These are phyloP conservation scores for Cicer pinnatifidum DNA, from an alignment of 306 rosid genomes.

Conservation along the genomic window DNA sequence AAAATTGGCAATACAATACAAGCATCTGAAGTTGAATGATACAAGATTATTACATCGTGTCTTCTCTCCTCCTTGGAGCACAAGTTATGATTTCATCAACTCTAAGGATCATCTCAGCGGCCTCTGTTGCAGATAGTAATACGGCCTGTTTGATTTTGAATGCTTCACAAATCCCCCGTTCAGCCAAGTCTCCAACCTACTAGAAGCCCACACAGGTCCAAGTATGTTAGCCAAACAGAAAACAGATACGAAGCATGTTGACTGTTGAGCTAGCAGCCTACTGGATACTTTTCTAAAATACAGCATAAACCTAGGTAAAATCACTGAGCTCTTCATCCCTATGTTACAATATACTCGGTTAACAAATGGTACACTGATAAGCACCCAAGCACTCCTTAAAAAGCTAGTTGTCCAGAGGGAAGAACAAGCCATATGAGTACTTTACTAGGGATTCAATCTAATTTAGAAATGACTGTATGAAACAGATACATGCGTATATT, in stretches of 20 bases:
- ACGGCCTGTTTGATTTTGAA: too few species aligned
- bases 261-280: background rate
- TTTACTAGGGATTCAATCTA: background rate
- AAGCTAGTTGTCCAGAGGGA: too few species aligned
- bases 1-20: slow-evolving; percentile 8
- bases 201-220: too few species aligned
- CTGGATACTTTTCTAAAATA: background rate
- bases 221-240: background rate
- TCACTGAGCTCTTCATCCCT: too few species aligned
- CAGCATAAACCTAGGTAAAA: background rate
- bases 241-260: background rate
- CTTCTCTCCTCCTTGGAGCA: slow-evolving; percentile 96
- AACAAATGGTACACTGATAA: background rate
- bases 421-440: too few species aligned
- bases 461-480: background rate
- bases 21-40: slow-evolving; percentile 24
- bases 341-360: background rate
- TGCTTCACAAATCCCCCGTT: too few species aligned
- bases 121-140: slow-evolving; percentile 81
- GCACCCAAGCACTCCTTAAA: too few species aligned
- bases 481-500: background rate
- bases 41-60: slow-evolving; percentile 69
- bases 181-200: too few species aligned
- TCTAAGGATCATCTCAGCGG: slow-evolving; percentile 97
- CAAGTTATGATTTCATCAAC: slow-evolving; percentile 97